Evolutionary conservation across 2,329 filamentous ascomycete genomes (phyloP), one percentile per base, ranked within the genome.

Genomic region (Alternaria angustiovoidea): DNA sequence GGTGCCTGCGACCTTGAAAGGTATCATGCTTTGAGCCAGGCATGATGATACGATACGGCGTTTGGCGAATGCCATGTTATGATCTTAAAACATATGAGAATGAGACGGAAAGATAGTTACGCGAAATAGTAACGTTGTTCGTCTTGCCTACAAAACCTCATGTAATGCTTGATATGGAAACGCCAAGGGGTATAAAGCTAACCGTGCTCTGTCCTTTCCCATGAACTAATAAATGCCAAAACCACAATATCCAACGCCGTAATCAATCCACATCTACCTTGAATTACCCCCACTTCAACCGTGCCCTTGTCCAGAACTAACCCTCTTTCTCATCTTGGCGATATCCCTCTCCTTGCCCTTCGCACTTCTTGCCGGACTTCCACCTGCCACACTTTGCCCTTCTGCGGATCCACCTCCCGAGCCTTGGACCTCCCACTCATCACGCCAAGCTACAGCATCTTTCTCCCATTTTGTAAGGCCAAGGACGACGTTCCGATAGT

Each of bases 401-500:
- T 56, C 42, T 44, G 18, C 24, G 34, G 53, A 26, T 46, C 46
- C 54, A 61, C 57, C 54, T 65, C 61, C 66, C 66, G 72, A 51
- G 66, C 68, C 55, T 73, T 9, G 59, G 14, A 14, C 57, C 54
- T 32, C 38, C 52, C 26, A 34, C 42, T 59, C 44, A 61, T 63
- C 54, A 65, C 49, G 6, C 78, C 78, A 20, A 69, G 59, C 52
- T 8, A 43, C 26, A 22, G n/a, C 34, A 7, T 43, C 43, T 4
- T 41, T 32, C 8, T 36, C 42, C 7, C 20, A 34, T 7, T 48
- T 20, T 16, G 5, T 1, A 1, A 61, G 54, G 4, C 58, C 58
- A 6, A 61, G 58, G 11, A 79, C 57, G 2, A 78, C 55, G 32
- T 74, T 73, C 18, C 69, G 63, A 51, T 74, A 79, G 32, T 73